Evolutionary conservation across 352 stramenopile genomes (phyloP).

Genomic region (Thraustochytrium sp.): DNA sequence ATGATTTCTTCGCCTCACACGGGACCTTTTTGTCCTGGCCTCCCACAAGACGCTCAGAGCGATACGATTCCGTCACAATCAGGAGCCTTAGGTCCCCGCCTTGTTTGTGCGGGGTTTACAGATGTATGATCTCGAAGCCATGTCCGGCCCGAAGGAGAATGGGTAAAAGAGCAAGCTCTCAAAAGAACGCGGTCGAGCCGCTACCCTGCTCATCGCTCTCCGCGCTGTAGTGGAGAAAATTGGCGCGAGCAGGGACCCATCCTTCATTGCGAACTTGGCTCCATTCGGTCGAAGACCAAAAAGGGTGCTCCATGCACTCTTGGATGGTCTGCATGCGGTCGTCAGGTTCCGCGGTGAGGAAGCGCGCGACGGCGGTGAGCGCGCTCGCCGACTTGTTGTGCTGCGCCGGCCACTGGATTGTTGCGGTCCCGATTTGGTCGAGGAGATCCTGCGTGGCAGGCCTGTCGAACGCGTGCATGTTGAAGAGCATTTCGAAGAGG

Average conservation of each 20-base stretch:
- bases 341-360: not conserved
- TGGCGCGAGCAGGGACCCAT: not conserved
- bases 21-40: no score
- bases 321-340: not conserved
- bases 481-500: not conserved
- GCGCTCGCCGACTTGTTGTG: not conserved
- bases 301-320: not conserved
- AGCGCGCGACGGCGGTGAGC: not conserved
- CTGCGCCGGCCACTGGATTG: not conserved
- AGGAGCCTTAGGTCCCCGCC: no score
- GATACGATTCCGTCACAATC: no score
- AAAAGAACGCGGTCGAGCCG: no score
- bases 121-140: no score
- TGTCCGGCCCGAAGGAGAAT: no score
- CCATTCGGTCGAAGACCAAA: not conserved
- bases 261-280: not conserved
- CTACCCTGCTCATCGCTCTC: no score
- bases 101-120: no score
- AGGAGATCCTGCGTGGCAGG: not conserved
- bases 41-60: no score
- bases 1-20: no score
- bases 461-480: not conserved
- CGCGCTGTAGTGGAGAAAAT: no score
- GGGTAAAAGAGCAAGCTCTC: no score
- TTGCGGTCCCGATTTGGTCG: not conserved